Evolutionary conservation across 768 basidiomycete species (phyloP).

Genomic region (Pleurotus sapidus): DNA sequence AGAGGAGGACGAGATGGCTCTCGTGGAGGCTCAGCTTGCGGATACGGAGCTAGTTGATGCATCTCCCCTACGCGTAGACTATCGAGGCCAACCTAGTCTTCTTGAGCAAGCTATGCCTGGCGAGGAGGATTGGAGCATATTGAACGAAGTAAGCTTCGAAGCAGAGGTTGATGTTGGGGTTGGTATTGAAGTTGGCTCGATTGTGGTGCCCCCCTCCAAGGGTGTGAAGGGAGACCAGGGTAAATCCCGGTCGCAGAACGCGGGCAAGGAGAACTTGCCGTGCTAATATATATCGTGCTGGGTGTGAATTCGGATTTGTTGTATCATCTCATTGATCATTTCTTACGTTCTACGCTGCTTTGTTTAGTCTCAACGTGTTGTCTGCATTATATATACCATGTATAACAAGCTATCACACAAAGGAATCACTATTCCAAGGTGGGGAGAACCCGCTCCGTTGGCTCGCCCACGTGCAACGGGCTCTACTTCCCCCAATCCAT

Average conservation of each 20-base stretch:
- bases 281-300: background rate
- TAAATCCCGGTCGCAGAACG: constrained; percentile 12
- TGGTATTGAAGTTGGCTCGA: constrained; percentile 9
- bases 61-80: constrained; percentile 53
- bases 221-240: constrained; percentile 14
- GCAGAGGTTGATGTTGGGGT: constrained; percentile 24
- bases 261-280: constrained; percentile 48
- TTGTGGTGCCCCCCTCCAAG: background rate
- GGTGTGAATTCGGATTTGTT: too few relatives aligned
- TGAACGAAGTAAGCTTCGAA: constrained; percentile 56
- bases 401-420: too few relatives aligned
- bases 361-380: too few relatives aligned
- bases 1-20: constrained; percentile 18
- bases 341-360: too few relatives aligned
- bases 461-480: too few relatives aligned
- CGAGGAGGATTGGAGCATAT: constrained; percentile 47
- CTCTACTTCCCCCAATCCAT: too few relatives aligned
- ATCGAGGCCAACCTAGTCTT: constrained; percentile 43
- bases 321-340: too few relatives aligned
- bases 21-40: constrained; percentile 15
- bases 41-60: constrained; percentile 32
- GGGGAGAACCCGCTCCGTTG: too few relatives aligned
- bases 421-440: too few relatives aligned
- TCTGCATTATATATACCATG: too few relatives aligned
- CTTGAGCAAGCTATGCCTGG: constrained; percentile 53